Conservation (phyloP, 2,329 filamentous ascomycete genomes). For the Blastomyces percursus region DNA sequence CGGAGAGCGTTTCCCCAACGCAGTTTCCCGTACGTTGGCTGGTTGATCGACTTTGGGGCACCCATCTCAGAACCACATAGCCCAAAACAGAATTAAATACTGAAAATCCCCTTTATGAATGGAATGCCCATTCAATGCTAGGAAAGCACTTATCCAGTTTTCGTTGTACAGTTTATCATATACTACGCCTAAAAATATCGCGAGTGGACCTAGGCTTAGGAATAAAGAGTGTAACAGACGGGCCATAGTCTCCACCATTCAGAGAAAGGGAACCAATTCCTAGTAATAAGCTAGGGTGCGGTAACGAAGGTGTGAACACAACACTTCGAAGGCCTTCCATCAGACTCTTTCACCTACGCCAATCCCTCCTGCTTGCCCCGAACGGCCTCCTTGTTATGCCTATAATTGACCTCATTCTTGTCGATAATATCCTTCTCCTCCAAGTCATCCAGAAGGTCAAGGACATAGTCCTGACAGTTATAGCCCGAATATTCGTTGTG, state of each 20-base stretch:
- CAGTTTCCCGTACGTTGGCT: neutral
- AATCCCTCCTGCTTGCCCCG: neutral
- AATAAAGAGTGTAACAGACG: no score
- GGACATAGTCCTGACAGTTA: slow-evolving; percentile 22
- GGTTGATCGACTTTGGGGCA: slow-evolving; percentile 11
- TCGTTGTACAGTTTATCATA: no score
- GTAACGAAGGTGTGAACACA: no score
- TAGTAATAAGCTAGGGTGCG: no score
- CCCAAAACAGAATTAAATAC: neutral
- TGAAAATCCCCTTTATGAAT: no score
- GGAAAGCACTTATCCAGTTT: no score
- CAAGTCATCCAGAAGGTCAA: slow-evolving; percentile 18
- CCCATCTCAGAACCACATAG: slow-evolving; percentile 9
- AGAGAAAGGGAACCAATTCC: no score
- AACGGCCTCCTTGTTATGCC: neutral
- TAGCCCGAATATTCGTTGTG: slow-evolving; percentile 17
- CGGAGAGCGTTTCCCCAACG: slow-evolving; percentile 18
- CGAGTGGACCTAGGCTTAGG: no score
- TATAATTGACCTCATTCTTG: neutral
- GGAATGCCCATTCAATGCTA: no score
- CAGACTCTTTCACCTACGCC: neutral
- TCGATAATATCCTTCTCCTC: slow-evolving; percentile 11
- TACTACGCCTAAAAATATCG: no score
- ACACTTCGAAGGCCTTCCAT: no score
- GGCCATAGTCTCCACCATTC: no score